Evolutionary conservation across 2,329 filamentous ascomycete genomes (phyloP), one percentile per base, ranked within the genome.

Genomic region (Parastagonospora avenae): DNA sequence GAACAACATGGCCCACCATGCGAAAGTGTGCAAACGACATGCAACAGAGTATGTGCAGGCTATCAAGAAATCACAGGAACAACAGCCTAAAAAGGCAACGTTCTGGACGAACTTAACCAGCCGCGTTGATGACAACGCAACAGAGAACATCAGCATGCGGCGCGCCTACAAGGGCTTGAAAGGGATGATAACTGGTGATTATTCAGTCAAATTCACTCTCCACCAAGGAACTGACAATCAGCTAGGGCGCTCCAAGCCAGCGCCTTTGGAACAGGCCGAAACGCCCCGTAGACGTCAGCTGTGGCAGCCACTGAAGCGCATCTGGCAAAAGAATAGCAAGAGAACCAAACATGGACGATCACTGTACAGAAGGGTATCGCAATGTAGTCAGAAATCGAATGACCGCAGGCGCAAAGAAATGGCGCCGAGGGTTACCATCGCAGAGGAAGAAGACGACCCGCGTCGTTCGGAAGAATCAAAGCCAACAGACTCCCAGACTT

Each of bases 141-240:
- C n/a, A 19, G 48, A 46, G 42, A 37, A 24, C 16, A 36, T 40
- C 5, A 16, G 28, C 4, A 11, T 46, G 11, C 27, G 41, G 19
- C 45, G 33, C 12, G 19, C 31, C 5, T 29, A 16, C 5, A 31
- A n/a, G n/a, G 37, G 42, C 12, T 9, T 42, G 2, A 46, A 46
- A 16, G 11, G 32, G 4, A 10, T 40, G 27, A 16, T 48, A 4
- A n/a, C 9, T 19, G 30, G 51, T 50, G 11, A 50, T 42, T 42
- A 15, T 27, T 10, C 29, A 5, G 3, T 14, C 35, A 7, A 16
- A 10, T 19, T 38, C 36, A 24, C n/a, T 3, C 12, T 12, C 2
- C 12, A 11, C 4, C 4, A 24, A 11, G 36, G 36, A 24, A 9
- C 27, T 24, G 27, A 24, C 4, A 11, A 11, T 11, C 9, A 38